Evolutionary conservation across 2,329 filamentous ascomycete genomes (phyloP), one percentile per base, ranked within the genome.

Genomic region (Fusarium sp.): DNA sequence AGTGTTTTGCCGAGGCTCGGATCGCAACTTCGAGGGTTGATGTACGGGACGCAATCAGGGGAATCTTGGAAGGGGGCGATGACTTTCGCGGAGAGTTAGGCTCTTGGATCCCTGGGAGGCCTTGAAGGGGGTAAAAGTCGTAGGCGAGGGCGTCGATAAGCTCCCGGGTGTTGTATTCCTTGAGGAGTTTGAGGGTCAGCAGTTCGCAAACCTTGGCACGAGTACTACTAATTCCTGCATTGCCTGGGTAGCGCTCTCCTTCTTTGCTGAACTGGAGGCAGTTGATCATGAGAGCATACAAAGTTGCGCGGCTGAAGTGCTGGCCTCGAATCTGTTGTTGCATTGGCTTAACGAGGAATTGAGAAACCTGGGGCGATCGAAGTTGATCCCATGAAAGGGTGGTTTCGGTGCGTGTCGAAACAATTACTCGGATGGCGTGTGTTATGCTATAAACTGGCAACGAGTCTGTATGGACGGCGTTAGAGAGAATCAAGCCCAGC

Each of bases 261-360:
- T 98, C 94, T 75, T 96, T 97, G 71, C 84, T 84, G 76, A 97
- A 98, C 73, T 97, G 94, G 51, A 98, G 81, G 72, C 92, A 96
- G 72, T 98, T 98, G 44, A 93, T 92, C 83, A 97, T 89, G 66
- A 98, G 79, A 3, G 93, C 92, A 77, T 96, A 97, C 33, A 97
- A 76, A 0, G 93, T 95, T 9, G 91, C 93, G 43, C 91, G 85
- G 27, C 90, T 93, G 75, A 96, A 94, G 76, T 97, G 91, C 47
- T 90, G 87, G 14, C 86, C 82, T 58, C 89, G 88, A 62, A 97
- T 93, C 74, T 94, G 90, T 73, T 95, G 90, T 75, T 95, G 92
- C 80, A 97, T 95, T 3, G 94, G 94, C 79, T 97, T 97, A 72
- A 97, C 85, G 32, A 98, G 84, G 73, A 98, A 98, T 72, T 97